Conservation (phyloP, 176 grass and related monocot genomes). For the Eragrostis nindensis region DNA sequence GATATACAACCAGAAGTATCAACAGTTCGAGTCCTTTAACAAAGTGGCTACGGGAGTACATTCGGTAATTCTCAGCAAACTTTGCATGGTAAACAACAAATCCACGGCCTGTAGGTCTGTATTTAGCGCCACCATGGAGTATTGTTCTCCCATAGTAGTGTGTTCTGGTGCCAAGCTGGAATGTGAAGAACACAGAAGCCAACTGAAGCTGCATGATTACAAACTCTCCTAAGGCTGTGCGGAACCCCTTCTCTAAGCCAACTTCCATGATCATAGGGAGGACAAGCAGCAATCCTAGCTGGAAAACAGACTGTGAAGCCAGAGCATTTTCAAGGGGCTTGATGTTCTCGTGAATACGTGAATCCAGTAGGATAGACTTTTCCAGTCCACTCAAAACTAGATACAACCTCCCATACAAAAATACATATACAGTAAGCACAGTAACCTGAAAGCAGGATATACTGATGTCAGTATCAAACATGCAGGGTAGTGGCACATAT, state of each 20-base stretch:
- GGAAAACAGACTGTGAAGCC: constrained; percentile 89
- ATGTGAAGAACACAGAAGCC: constrained; percentile 92
- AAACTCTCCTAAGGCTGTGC: constrained; percentile 88
- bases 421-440: constrained; percentile 91
- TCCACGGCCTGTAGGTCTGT: constrained; percentile 78
- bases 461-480: constrained; percentile 42
- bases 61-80: constrained; percentile 90
- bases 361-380: constrained; percentile 77
- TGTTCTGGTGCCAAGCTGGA: constrained; percentile 91
- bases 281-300: constrained; percentile 87
- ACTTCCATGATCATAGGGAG: constrained; percentile 97
- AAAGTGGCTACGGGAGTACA: constrained; percentile 98
- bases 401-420: constrained; percentile 92
- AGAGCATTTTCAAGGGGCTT: constrained; percentile 90
- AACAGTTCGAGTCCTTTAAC: constrained; percentile 88
- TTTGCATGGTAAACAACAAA: constrained; percentile 91
- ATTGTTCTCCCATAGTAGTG: constrained; percentile 97
- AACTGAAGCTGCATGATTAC: constrained; percentile 97
- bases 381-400: constrained; percentile 93
- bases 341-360: constrained; percentile 63
- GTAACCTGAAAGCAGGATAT: constrained; percentile 62
- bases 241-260: constrained; percentile 94
- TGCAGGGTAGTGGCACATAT: background rate
- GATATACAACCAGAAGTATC: constrained; percentile 82
- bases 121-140: constrained; percentile 88